These are phyloP conservation scores for Metschnikowia henanensis DNA, from an alignment of 805 yeast species.

Conservation along the genomic window DNA sequence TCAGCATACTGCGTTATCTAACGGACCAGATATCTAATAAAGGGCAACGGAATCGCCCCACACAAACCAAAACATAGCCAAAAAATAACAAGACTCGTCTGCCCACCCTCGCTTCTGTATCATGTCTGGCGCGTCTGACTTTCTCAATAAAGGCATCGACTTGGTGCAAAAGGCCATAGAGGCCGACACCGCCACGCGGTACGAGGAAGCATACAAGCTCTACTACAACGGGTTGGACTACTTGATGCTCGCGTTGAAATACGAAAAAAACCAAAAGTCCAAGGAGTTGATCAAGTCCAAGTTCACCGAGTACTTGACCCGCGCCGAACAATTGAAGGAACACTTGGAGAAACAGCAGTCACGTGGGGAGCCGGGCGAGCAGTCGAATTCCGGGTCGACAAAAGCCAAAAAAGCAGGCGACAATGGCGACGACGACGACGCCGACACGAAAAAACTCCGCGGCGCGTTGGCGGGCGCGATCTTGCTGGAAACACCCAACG, in stretches of 20 bases:
- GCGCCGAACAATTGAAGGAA: slow-evolving; percentile 93
- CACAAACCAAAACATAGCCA: too few species aligned
- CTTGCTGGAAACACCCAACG: slow-evolving; percentile 87
- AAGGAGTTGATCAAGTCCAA: slow-evolving; percentile 87
- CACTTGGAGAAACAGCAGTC: slow-evolving; percentile 69
- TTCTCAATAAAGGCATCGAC: slow-evolving; percentile 92
- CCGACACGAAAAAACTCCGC: slow-evolving; percentile 84
- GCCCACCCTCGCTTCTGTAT: background rate
- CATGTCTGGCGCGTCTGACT: slow-evolving; percentile 53
- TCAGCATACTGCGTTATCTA: slow-evolving; percentile 1
- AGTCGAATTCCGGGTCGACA: slow-evolving; percentile 56
- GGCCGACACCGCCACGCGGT: slow-evolving; percentile 84
- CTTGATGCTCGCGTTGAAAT: slow-evolving; percentile 92
- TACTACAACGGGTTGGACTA: slow-evolving; percentile 94
- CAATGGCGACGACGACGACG: slow-evolving; percentile 63
- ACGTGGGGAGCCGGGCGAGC: slow-evolving; percentile 48
- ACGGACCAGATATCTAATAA: background rate
- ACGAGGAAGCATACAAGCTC: slow-evolving; percentile 91
- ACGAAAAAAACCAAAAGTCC: slow-evolving; percentile 84
- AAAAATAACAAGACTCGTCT: too few species aligned
- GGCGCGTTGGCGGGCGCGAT: slow-evolving; percentile 93
- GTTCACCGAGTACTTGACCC: slow-evolving; percentile 84
- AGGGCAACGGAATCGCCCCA: background rate
- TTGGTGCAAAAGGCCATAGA: slow-evolving; percentile 93
- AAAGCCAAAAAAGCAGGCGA: slow-evolving; percentile 51